phyloP scores from a whole-genome alignment of 768 basidiomycete genomes.

The Hericium coralloides region DNA sequence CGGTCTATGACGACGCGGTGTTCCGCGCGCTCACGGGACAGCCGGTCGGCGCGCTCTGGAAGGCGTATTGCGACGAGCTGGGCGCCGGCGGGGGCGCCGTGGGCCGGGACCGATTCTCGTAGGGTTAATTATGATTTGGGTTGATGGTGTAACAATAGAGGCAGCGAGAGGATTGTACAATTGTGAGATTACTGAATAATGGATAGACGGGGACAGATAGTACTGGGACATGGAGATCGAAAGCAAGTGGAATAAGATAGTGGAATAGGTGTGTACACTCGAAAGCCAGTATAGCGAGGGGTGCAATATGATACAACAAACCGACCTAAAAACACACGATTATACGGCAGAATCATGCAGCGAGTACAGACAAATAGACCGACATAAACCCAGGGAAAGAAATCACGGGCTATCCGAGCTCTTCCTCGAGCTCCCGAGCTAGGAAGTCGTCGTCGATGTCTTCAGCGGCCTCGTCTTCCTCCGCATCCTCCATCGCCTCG shows the following conservation, averaged over 20 bases:
- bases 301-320: background rate
- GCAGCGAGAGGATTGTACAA: too few species aligned
- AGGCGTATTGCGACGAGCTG: slow-evolving; percentile 38
- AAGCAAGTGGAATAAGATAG: slow-evolving; percentile 1
- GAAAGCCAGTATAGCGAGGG: background rate
- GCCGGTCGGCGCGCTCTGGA: slow-evolving; percentile 50
- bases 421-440: slow-evolving; percentile 72
- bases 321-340: background rate
- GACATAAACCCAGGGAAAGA: background rate
- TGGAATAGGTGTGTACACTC: background rate
- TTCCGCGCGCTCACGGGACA: slow-evolving; percentile 47
- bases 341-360: background rate
- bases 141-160: too few species aligned
- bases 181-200: background rate
- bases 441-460: slow-evolving; percentile 71
- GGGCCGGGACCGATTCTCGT: background rate
- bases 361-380: slow-evolving; percentile 1
- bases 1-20: slow-evolving; percentile 38
- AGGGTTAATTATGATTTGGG: background rate
- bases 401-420: slow-evolving; percentile 48
- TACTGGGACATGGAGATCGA: background rate
- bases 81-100: slow-evolving; percentile 6
- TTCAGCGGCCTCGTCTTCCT: slow-evolving; percentile 38
- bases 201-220: background rate
- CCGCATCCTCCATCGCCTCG: slow-evolving; percentile 40